Evolutionary conservation across 106 monocot genomes (phyloP).

Genomic region (Dendrobium nobile): DNA sequence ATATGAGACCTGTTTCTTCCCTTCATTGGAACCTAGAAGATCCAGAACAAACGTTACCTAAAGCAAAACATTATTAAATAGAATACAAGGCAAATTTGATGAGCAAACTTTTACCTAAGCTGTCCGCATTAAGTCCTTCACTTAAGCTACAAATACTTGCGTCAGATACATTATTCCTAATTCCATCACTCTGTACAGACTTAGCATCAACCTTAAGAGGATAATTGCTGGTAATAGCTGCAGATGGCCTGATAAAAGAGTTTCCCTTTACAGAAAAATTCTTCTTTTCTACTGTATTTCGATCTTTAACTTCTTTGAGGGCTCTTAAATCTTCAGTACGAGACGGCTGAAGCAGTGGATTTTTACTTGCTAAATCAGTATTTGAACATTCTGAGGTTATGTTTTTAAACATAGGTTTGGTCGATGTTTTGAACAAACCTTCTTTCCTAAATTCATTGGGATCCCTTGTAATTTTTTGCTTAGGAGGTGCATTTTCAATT

Average conservation of each 20-base stretch:
- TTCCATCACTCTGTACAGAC: not conserved
- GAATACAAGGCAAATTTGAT: not conserved
- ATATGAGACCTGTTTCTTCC: constrained; percentile 14
- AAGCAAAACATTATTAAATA: not conserved
- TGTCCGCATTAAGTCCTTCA: constrained; percentile 27
- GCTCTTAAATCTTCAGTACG: constrained; percentile 27
- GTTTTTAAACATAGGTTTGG: constrained; percentile 52
- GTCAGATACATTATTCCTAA: constrained; percentile 8
- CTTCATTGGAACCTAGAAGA: constrained; percentile 28
- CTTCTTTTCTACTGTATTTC: constrained; percentile 32
- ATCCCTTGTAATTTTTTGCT: constrained; percentile 37
- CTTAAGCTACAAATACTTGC: constrained; percentile 6
- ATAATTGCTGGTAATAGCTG: constrained; percentile 3
- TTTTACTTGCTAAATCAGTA: constrained; percentile 33
- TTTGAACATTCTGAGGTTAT: constrained; percentile 12
- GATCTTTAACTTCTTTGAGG: constrained; percentile 24
- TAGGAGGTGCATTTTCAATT: constrained; percentile 32
- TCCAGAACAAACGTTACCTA: not conserved
- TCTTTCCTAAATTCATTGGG: constrained; percentile 35
- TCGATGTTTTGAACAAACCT: constrained; percentile 11
- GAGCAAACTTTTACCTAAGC: constrained; percentile 21
- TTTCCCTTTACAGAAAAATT: constrained; percentile 25
- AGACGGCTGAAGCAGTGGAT: constrained; percentile 10
- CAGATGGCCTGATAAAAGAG: constrained; percentile 13
- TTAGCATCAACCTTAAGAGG: constrained; percentile 26